These are phyloP conservation scores for Acanthamoeba divionensis DNA, from an alignment of 208 protist species.

Conservation along the genomic window DNA sequence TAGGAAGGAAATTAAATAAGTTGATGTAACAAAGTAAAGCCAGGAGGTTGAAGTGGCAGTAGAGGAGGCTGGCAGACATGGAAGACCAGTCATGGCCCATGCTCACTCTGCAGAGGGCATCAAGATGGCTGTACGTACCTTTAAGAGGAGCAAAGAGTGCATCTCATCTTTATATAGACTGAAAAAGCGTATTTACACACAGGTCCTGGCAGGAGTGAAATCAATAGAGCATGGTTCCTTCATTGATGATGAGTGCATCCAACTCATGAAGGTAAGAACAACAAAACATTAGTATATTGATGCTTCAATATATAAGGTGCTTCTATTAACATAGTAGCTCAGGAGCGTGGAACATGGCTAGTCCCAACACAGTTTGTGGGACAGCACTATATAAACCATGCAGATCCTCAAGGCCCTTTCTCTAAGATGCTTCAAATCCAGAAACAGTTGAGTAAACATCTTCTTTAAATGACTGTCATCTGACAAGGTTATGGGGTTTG, in stretches of 20 bases:
- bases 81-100: conserved; percentile 22
- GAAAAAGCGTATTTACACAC: not conserved
- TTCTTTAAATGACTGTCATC: too few relatives aligned
- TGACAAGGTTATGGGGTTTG: too few relatives aligned
- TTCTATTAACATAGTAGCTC: too few relatives aligned
- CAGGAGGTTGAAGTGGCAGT: conserved; percentile 19
- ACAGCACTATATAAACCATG: not conserved
- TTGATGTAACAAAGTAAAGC: not conserved
- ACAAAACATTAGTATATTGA: too few relatives aligned
- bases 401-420: not conserved
- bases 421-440: conserved; percentile 26
- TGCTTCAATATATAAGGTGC: too few relatives aligned
- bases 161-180: not conserved
- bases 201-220: not conserved
- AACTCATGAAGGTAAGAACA: too few relatives aligned
- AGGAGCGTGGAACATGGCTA: not conserved
- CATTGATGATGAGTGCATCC: conserved; percentile 13
- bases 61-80: not conserved
- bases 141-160: not conserved
- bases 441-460: too few relatives aligned
- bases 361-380: conserved; percentile 37
- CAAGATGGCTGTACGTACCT: not conserved
- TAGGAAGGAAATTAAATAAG: too few relatives aligned
- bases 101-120: conserved; percentile 31
- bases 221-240: conserved; percentile 38